These are phyloP conservation scores for Jackrogersella multiformis DNA, from an alignment of 495 filamentous ascomycete genomes.

Conservation along the genomic window DNA sequence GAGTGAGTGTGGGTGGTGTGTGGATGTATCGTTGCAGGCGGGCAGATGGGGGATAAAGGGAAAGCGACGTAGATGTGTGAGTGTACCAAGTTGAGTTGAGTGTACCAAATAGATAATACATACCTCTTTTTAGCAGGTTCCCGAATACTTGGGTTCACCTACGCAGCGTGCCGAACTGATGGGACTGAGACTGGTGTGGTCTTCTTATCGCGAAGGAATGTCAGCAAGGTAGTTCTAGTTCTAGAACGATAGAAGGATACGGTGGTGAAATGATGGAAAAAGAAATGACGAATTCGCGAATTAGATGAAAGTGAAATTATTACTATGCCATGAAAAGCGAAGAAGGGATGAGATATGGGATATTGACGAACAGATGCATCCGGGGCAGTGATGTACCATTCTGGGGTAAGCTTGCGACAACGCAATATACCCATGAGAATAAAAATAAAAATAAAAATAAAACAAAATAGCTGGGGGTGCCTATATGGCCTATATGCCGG, in stretches of 20 bases:
- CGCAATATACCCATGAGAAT: too few species aligned
- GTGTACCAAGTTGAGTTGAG: not conserved
- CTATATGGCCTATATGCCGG: constrained; percentile 42
- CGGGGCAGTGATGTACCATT: constrained; percentile 26
- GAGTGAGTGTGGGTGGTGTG: constrained; percentile 45
- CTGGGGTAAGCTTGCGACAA: constrained; percentile 44
- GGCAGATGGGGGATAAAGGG: constrained; percentile 44
- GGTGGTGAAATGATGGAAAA: constrained; percentile 11
- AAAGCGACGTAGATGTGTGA: constrained; percentile 30
- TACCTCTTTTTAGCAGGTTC: constrained; percentile 45
- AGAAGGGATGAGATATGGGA: constrained; percentile 11
- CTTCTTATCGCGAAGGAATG: constrained; percentile 28
- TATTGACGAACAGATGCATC: constrained; percentile 25
- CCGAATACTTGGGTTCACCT: constrained; percentile 48
- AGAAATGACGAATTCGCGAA: constrained; percentile 7
- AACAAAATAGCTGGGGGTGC: constrained; percentile 28
- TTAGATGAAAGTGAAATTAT: constrained; percentile 9
- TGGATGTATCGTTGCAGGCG: constrained; percentile 49
- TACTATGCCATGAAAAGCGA: constrained; percentile 9
- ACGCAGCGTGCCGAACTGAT: constrained; percentile 42
- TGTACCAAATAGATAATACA: constrained; percentile 36
- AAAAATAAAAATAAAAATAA: too few species aligned
- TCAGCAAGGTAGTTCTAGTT: constrained; percentile 26
- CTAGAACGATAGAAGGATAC: constrained; percentile 19
- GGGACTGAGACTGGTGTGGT: constrained; percentile 23